These are phyloP conservation scores for Komagataella ulmi DNA, from an alignment of 805 yeast genomes.

Conservation along the genomic window DNA sequence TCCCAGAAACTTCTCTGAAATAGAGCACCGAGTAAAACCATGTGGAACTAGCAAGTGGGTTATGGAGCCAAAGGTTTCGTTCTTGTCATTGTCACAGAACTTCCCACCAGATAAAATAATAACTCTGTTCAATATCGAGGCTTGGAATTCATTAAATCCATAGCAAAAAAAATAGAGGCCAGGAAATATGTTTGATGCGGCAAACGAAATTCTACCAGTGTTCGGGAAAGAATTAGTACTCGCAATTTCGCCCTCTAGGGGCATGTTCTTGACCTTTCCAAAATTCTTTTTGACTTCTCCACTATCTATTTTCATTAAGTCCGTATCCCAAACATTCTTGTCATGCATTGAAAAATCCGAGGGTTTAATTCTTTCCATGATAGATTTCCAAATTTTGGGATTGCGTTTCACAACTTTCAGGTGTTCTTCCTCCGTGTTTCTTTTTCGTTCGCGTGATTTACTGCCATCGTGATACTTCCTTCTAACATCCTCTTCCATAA, in stretches of 20 bases:
- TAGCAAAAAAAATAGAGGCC: slow-evolving; percentile 26
- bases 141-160: slow-evolving; percentile 27
- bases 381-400: slow-evolving; percentile 4
- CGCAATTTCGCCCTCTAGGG: background rate
- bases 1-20: slow-evolving; percentile 8
- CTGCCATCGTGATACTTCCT: background rate
- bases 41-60: slow-evolving; percentile 15
- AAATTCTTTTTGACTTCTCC: background rate
- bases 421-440: slow-evolving; percentile 1
- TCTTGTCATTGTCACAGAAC: background rate
- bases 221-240: background rate
- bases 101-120: slow-evolving; percentile 33
- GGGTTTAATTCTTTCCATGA: slow-evolving; percentile 3
- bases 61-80: background rate
- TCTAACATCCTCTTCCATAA: background rate
- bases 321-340: background rate
- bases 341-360: background rate
- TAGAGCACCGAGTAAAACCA: slow-evolving; percentile 3
- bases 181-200: slow-evolving; percentile 19
- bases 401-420: slow-evolving; percentile 2
- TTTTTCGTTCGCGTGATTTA: background rate
- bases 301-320: background rate
- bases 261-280: background rate
- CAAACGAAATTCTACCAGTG: background rate
- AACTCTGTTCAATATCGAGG: slow-evolving; percentile 22